Conservation (phyloP, 371 early-diverging fungal genomes). For the Umbelopsis sp. region DNA sequence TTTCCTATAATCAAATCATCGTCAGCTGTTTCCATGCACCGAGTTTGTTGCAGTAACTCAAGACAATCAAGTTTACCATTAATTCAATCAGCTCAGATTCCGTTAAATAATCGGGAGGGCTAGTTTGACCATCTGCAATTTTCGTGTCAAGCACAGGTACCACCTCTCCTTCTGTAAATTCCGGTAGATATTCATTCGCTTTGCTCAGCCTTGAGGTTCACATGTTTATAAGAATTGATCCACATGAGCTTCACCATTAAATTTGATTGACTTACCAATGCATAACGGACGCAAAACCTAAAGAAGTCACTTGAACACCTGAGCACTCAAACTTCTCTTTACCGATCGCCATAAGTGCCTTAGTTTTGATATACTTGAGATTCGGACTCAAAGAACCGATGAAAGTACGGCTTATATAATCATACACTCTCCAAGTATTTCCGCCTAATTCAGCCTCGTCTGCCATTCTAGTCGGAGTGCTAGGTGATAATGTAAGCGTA, state of each 20-base stretch:
- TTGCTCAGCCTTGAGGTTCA: conserved; percentile 26
- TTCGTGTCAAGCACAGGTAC: conserved; percentile 28
- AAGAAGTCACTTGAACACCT: conserved; percentile 38
- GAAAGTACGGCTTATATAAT: conserved; percentile 61
- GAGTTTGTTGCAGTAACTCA: neutral
- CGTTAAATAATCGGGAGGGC: conserved; percentile 68
- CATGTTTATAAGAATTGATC: neutral
- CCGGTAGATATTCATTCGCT: conserved; percentile 54
- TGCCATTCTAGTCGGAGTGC: conserved; percentile 56
- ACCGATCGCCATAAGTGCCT: conserved; percentile 51
- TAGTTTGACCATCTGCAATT: conserved; percentile 60
- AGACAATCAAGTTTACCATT: conserved; percentile 33
- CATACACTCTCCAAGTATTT: conserved; percentile 62
- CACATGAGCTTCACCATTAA: conserved; percentile 50
- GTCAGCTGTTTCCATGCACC: neutral
- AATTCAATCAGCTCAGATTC: conserved; percentile 71
- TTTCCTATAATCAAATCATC: conserved; percentile 52
- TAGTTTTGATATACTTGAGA: conserved; percentile 60
- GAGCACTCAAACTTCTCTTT: conserved; percentile 54
- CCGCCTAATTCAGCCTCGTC: conserved; percentile 53
- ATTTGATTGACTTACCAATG: conserved; percentile 42
- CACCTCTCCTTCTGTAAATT: conserved; percentile 42
- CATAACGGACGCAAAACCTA: conserved; percentile 58
- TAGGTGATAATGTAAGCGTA: conserved; percentile 3
- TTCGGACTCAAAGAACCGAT: conserved; percentile 65